phyloP scores from a whole-genome alignment of 78 protist genomes.

The Dictyostelium capitatum region DNA sequence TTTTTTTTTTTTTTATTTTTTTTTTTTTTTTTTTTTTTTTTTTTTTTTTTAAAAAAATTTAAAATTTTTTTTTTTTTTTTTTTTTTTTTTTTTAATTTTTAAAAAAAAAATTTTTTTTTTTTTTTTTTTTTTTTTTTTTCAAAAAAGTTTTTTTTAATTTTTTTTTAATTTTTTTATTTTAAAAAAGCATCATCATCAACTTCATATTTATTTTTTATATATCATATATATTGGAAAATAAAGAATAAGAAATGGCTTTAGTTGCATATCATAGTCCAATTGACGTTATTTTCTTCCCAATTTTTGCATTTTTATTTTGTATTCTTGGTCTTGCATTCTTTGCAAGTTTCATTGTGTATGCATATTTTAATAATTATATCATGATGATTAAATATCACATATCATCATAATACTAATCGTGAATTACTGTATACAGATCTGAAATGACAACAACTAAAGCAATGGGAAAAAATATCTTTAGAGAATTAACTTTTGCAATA shows the following conservation, averaged over 20 bases:
- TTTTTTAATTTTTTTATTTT: neutral
- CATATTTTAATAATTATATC: no score
- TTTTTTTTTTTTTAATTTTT: no score
- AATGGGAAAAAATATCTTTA: slow-evolving; percentile 23
- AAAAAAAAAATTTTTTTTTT: no score
- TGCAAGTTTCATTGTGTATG: slow-evolving; percentile 71
- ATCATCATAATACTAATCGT: neutral
- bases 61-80: no score
- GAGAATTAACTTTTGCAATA: slow-evolving; percentile 37
- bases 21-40: no score
- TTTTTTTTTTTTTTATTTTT: no score
- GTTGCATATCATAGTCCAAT: slow-evolving; percentile 51
- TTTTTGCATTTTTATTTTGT: slow-evolving; percentile 53
- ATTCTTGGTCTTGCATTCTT: slow-evolving; percentile 61
- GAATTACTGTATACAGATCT: slow-evolving; percentile 15
- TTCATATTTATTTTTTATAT: no score
- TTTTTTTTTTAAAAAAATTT: no score
- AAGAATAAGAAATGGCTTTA: neutral
- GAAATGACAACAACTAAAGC: slow-evolving; percentile 20
- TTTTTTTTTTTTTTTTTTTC: neutral
- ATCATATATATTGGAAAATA: neutral
- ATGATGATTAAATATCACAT: no score
- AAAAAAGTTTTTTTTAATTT: neutral
- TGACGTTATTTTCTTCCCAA: slow-evolving; percentile 49
- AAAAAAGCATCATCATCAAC: neutral